Percentiles rank a stretch among this genome's conserved stretches.
Evolutionary conservation across 164 flowering plant species (phyloP).

Genomic region (Houttuynia cordata): DNA sequence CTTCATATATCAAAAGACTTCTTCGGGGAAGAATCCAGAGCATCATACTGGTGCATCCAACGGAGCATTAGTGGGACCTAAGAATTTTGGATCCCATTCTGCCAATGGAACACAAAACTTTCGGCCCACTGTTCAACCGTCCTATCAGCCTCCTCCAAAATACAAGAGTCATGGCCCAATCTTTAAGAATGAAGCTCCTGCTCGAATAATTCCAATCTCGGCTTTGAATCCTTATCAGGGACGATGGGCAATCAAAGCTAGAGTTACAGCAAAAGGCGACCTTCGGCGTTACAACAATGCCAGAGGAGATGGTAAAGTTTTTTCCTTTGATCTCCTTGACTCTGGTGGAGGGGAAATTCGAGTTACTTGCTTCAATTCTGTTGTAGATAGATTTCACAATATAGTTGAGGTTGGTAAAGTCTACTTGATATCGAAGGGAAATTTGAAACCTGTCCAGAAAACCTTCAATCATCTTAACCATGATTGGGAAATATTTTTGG

Average conservation of each 20-base stretch:
- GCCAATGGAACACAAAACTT: slow-evolving; percentile 26
- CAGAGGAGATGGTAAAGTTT: slow-evolving; percentile 95
- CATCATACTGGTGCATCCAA: slow-evolving; percentile 2
- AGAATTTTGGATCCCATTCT: slow-evolving; percentile 12
- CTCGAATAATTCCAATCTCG: slow-evolving; percentile 79
- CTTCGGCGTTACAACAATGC: slow-evolving; percentile 93
- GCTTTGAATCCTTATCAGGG: slow-evolving; percentile 98
- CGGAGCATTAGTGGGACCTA: background rate
- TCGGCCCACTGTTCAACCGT: slow-evolving; percentile 72
- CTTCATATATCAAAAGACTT: slow-evolving; percentile 22
- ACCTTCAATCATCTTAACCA: slow-evolving; percentile 91
- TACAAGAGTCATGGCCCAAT: no score
- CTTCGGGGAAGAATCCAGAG: slow-evolving; percentile 14
- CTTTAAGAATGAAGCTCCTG: slow-evolving; percentile 90
- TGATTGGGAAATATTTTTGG: slow-evolving; percentile 92
- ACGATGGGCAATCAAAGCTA: slow-evolving; percentile 96
- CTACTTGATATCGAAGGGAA: slow-evolving; percentile 83
- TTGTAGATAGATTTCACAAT: slow-evolving; percentile 81
- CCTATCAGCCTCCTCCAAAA: slow-evolving; percentile 79
- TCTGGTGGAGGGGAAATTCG: slow-evolving; percentile 96
- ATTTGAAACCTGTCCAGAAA: slow-evolving; percentile 87
- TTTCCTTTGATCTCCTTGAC: slow-evolving; percentile 96
- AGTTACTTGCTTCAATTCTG: slow-evolving; percentile 91
- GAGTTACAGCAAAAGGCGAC: slow-evolving; percentile 95
- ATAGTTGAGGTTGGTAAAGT: slow-evolving; percentile 75